Evolutionary conservation across 805 yeast genomes (phyloP), one percentile per base, ranked within the genome.

Genomic region (Ogataea pini): DNA sequence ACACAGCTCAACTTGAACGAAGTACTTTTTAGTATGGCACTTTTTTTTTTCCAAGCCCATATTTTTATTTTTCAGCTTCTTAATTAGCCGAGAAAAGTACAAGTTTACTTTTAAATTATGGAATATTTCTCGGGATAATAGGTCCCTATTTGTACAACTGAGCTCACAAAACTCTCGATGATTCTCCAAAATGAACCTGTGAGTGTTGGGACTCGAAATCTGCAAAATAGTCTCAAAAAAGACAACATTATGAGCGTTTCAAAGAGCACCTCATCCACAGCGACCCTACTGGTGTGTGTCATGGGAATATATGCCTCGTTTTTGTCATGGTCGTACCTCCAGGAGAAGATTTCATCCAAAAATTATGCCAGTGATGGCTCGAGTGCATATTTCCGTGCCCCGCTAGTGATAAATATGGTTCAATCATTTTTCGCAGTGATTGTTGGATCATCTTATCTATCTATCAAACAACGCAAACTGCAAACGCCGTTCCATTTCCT

Each of bases 271-370:
- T 14, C 42, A 9, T 39, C 42, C 9, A 27, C 25, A 14, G 14
- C 54, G 9, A 45, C 54, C 5, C 44, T 68, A 17, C 33, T 58
- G 3, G 36, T 70, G 3, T 75, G 77, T 48, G 69, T 73, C 1
- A 39, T 57, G 7, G 97, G 97, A 0, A 87, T 94, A 31, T 94
- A 94, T 61, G 81, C 80, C 2, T 85, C 96, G 42, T 94, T 94
- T 59, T 70, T 94, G 22, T 77, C 92, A 1, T 94, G 99, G 99
- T 90, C 96, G 0, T 77, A 89, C 31, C 78, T 94, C 10, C 98
- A 94, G 62, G 99, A 94, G 65, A 82, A 92, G 40, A 80, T 94
- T 54, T 78, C 90, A 12, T 81, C 90, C 1, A 83, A 83, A 39
- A 79, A 86, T 10, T 89, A 90, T 67, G 89, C 87, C 1, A 58